These are phyloP conservation scores for Rhazya stricta DNA, from an alignment of 257 asterid species.

Conservation along the genomic window DNA sequence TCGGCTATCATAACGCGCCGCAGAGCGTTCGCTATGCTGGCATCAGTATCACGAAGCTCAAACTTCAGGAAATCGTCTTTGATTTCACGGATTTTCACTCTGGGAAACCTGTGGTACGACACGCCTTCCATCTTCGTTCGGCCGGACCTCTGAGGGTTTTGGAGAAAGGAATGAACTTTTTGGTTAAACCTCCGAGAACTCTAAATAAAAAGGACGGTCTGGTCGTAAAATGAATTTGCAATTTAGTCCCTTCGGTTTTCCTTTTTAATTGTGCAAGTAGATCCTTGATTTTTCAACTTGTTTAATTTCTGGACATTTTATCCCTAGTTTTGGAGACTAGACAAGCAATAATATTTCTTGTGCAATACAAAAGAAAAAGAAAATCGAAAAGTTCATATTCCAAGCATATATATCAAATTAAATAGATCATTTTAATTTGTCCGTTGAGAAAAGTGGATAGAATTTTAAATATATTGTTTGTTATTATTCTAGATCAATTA, in stretches of 20 bases:
- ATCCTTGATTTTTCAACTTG: background rate
- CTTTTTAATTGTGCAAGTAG: background rate
- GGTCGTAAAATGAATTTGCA: background rate
- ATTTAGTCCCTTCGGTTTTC: background rate
- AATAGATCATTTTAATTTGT: too few relatives aligned
- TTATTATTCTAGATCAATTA: too few relatives aligned
- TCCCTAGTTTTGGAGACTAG: too few relatives aligned
- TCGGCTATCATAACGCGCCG: constrained; percentile 98
- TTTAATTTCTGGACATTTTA: background rate
- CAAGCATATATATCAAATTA: too few relatives aligned
- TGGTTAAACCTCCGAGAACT: background rate
- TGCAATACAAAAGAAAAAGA: too few relatives aligned
- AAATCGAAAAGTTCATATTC: too few relatives aligned
- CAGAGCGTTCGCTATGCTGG: constrained; percentile 92
- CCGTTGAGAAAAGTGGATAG: too few relatives aligned
- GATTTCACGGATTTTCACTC: constrained; percentile 70
- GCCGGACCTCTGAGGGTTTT: constrained; percentile 3
- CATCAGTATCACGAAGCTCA: constrained; percentile 92
- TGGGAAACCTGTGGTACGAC: constrained; percentile 86
- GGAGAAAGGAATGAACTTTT: background rate
- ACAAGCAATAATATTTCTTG: too few relatives aligned
- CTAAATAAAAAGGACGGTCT: background rate
- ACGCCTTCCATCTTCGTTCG: constrained; percentile 50
- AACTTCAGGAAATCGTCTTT: constrained; percentile 72
- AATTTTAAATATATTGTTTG: too few relatives aligned